phyloP scores from a whole-genome alignment of 768 basidiomycete species.

The Tulasnella sp. region DNA sequence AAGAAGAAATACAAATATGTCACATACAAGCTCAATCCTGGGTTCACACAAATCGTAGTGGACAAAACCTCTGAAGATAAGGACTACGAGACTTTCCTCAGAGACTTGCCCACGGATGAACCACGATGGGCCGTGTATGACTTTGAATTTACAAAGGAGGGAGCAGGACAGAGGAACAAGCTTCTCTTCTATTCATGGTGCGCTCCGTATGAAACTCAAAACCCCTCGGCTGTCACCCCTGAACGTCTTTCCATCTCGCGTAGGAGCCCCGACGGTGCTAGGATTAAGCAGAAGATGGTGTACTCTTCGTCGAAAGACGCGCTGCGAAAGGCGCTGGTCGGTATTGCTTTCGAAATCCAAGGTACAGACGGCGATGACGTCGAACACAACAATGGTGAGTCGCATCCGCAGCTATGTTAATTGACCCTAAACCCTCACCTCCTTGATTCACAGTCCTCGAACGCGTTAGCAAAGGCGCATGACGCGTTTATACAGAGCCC shows the following conservation, averaged over 20 bases:
- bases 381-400: conserved; percentile 59
- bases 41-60: conserved; percentile 70
- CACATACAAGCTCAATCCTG: conserved; percentile 63
- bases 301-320: conserved; percentile 84
- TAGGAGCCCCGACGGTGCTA: conserved; percentile 84
- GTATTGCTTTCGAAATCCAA: conserved; percentile 78
- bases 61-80: conserved; percentile 54
- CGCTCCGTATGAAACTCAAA: conserved; percentile 38
- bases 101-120: conserved; percentile 64
- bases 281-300: conserved; percentile 90
- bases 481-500: not conserved
- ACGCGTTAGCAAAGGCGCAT: not conserved
- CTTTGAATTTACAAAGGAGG: conserved; percentile 73
- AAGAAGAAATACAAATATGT: conserved; percentile 84
- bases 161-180: conserved; percentile 79
- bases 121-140: conserved; percentile 94
- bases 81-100: conserved; percentile 69
- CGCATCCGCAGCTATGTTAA: not conserved
- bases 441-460: conserved; percentile 11
- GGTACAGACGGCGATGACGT: conserved; percentile 77
- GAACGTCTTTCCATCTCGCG: not conserved
- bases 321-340: conserved; percentile 66
- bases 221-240: not conserved
- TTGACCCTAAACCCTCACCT: not conserved
- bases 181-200: conserved; percentile 82